Evolutionary conservation across 2,329 filamentous ascomycete species (phyloP).

Genomic region (Claviceps fusiformis): DNA sequence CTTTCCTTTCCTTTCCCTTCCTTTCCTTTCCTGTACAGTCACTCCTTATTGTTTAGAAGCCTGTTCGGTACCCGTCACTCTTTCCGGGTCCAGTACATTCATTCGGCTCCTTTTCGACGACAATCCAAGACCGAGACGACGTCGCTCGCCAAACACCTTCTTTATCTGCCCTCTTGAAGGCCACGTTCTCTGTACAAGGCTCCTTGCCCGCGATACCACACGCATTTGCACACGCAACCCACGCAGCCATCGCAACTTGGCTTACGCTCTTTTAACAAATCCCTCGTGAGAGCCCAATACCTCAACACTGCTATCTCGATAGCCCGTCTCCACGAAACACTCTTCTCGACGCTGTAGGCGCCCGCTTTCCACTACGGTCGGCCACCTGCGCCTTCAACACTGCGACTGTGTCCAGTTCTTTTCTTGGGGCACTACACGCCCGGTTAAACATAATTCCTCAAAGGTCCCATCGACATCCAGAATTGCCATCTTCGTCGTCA

Average conservation of each 20-base stretch:
- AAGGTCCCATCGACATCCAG: not conserved
- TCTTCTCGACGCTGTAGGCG: not conserved
- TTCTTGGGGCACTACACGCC: not conserved
- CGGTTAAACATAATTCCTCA: not conserved
- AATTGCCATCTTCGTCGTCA: not conserved
- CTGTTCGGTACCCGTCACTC: constrained; percentile 1
- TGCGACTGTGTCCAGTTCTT: not conserved
- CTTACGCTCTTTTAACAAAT: constrained; percentile 2
- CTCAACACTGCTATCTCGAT: not conserved
- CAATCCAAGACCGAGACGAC: constrained; percentile 5
- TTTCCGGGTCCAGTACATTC: constrained; percentile 27
- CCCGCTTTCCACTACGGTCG: not conserved
- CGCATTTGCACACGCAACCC: not conserved
- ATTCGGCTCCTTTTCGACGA: constrained; percentile 19
- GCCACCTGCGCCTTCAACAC: not conserved
- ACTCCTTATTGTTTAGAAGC: constrained; percentile 26
- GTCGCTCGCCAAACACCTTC: constrained; percentile 6
- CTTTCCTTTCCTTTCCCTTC: constrained; percentile 23
- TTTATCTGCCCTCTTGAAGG: constrained; percentile 6
- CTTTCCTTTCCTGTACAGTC: not conserved
- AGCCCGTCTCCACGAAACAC: not conserved
- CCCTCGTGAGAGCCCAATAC: too few relatives aligned
- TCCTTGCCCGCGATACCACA: not conserved
- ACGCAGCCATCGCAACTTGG: not conserved
- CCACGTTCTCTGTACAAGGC: constrained; percentile 9